Conservation (phyloP, 140 eudicot genomes). For the Cichorium intybus region DNA sequence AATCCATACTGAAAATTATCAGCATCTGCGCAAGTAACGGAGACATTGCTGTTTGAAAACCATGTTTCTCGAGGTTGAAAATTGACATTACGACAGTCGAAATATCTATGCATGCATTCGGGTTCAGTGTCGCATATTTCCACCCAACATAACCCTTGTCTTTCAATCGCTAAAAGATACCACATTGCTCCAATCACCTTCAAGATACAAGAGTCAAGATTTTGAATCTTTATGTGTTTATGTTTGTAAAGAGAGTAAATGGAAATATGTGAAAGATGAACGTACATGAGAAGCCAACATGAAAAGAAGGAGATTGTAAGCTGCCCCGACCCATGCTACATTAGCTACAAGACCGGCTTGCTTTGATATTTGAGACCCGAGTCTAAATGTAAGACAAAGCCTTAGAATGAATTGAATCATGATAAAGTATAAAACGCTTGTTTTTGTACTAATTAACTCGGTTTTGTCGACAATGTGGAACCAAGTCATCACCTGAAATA, state of each 20-base stretch:
- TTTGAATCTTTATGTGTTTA: neutral
- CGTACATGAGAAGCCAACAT: conserved; percentile 96
- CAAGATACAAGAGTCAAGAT: conserved; percentile 2
- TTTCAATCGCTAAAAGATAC: conserved; percentile 84
- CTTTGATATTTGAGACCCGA: conserved; percentile 65
- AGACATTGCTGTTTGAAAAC: conserved; percentile 54
- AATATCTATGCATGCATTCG: conserved; percentile 47
- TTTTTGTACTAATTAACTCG: conserved; percentile 51
- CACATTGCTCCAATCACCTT: conserved; percentile 89
- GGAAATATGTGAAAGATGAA: neutral
- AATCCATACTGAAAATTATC: conserved; percentile 55
- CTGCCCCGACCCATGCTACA: conserved; percentile 96
- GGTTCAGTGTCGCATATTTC: conserved; percentile 44
- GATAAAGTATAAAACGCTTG: conserved; percentile 51
- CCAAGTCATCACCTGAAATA: conserved; percentile 32
- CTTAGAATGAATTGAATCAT: conserved; percentile 64
- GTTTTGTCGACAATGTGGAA: conserved; percentile 30
- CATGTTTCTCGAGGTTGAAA: conserved; percentile 47
- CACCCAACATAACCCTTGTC: conserved; percentile 84
- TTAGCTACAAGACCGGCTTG: conserved; percentile 74
- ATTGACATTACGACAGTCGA: conserved; percentile 42
- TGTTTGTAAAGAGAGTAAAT: neutral
- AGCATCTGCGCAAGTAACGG: conserved; percentile 32
- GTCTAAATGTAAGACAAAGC: conserved; percentile 67
- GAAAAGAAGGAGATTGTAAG: conserved; percentile 71